Evolutionary conservation across 108 stramenopile species (phyloP).

Genomic region (Parietichytrium sp.): DNA sequence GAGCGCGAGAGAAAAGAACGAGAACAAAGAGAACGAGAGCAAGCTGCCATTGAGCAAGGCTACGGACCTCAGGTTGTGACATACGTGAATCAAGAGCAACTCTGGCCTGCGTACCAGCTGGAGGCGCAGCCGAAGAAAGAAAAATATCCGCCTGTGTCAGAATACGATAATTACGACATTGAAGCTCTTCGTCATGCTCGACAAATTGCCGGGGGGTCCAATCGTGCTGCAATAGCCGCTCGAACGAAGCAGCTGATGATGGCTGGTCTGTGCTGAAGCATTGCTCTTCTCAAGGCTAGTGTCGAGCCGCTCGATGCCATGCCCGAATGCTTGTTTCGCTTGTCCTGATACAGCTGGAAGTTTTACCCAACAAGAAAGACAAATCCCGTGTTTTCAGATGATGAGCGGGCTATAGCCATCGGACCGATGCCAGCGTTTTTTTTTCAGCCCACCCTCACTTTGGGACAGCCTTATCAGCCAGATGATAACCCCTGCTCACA

Average conservation of each 20-base stretch:
- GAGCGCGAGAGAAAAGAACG: conserved; percentile 25
- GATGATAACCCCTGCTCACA: too few relatives aligned
- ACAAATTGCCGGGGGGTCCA: not conserved
- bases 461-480: too few relatives aligned
- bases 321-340: too few relatives aligned
- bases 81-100: not conserved
- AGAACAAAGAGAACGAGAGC: conserved; percentile 2
- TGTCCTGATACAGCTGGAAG: too few relatives aligned
- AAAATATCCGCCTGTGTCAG: not conserved
- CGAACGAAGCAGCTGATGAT: conserved; percentile 19
- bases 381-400: too few relatives aligned
- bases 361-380: too few relatives aligned
- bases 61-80: conserved; percentile 14
- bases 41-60: conserved; percentile 20
- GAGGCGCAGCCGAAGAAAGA: conserved; percentile 29
- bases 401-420: too few relatives aligned
- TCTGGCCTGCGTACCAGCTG: conserved; percentile 22
- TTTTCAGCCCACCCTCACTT: too few relatives aligned
- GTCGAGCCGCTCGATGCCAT: too few relatives aligned
- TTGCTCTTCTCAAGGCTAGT: too few relatives aligned
- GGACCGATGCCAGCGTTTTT: too few relatives aligned
- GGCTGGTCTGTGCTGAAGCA: too few relatives aligned
- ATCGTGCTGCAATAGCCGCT: not conserved
- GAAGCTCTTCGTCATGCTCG: not conserved
- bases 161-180: not conserved